Conservation (phyloP, 805 yeast genomes). For the Lipomyces lipofer region DNA sequence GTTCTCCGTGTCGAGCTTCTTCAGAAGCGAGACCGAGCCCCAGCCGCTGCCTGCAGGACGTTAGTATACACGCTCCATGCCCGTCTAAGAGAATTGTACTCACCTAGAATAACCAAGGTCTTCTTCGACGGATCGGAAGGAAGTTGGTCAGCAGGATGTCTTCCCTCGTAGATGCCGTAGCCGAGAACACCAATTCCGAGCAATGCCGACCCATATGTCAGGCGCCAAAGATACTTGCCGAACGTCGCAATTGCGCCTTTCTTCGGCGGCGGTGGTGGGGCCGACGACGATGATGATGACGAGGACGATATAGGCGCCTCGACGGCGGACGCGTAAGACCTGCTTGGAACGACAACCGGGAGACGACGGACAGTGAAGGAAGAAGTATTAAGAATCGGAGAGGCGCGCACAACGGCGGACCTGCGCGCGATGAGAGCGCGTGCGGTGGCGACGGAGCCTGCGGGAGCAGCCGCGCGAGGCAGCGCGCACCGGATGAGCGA, state of each 20-base stretch:
- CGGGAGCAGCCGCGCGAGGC: background rate
- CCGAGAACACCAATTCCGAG: slow-evolving; percentile 29
- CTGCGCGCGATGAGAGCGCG: slow-evolving; percentile 2
- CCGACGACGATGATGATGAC: slow-evolving; percentile 1
- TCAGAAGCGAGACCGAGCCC: slow-evolving; percentile 87
- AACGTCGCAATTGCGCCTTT: slow-evolving; percentile 13
- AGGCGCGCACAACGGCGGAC: background rate
- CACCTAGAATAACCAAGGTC: slow-evolving; percentile 66
- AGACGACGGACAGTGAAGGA: background rate
- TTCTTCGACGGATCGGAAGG: slow-evolving; percentile 61
- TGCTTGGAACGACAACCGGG: background rate
- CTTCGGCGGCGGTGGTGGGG: slow-evolving; percentile 7
- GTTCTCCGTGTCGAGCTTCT: slow-evolving; percentile 78
- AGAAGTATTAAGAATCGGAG: too few species aligned
- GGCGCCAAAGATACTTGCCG: slow-evolving; percentile 21
- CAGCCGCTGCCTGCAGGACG: slow-evolving; percentile 88
- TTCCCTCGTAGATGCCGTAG: slow-evolving; percentile 38
- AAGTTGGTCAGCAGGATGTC: slow-evolving; percentile 43
- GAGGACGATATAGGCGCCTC: too few species aligned
- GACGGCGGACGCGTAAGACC: background rate
- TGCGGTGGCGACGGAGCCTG: background rate
- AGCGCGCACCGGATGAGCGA: background rate
- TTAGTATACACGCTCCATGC: too few species aligned
- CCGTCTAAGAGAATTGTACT: too few species aligned
- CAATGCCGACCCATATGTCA: slow-evolving; percentile 22